These are phyloP conservation scores for Daldinia childiae DNA, from an alignment of 495 filamentous ascomycete genomes.

Conservation along the genomic window DNA sequence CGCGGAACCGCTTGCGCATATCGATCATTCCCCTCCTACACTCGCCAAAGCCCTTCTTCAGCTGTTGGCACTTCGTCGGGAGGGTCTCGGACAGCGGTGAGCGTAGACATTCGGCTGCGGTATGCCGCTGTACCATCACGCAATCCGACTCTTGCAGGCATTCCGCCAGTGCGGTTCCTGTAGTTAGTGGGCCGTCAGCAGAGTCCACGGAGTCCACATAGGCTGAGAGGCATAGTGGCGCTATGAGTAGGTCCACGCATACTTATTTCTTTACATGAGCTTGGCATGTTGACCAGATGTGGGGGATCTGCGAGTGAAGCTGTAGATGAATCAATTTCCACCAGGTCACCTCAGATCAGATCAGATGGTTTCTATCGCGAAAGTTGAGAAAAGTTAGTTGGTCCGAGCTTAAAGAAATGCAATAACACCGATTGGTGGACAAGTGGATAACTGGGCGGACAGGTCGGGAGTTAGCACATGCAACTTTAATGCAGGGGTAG, in stretches of 20 bases:
- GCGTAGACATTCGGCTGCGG: constrained; percentile 86
- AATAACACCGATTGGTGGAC: constrained; percentile 27
- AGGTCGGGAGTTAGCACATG: neutral
- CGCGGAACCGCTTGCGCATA: constrained; percentile 98
- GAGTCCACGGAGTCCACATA: constrained; percentile 4
- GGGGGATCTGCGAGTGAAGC: constrained; percentile 6
- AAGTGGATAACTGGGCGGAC: neutral
- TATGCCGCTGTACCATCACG: constrained; percentile 88
- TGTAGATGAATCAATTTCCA: constrained; percentile 2
- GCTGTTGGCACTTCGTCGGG: constrained; percentile 88
- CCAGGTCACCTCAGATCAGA: constrained; percentile 1
- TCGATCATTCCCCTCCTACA: constrained; percentile 97
- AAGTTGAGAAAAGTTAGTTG: constrained; percentile 32
- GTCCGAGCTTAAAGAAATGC: constrained; percentile 28
- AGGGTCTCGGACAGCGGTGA: constrained; percentile 79
- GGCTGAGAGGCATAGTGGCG: neutral
- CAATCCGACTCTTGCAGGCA: constrained; percentile 97
- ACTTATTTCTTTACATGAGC: constrained; percentile 97
- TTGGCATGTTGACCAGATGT: constrained; percentile 75
- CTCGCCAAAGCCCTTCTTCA: constrained; percentile 89
- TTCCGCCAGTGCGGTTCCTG: constrained; percentile 88
- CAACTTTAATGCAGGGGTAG: constrained; percentile 34
- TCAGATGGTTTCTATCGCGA: constrained; percentile 30
- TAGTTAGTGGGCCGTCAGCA: constrained; percentile 23
- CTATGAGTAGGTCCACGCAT: constrained; percentile 48